A percentile compares a stretch with the other conserved stretches of the same genome.
phyloP scores from a whole-genome alignment of 2,329 filamentous ascomycete genomes.

The Verticillium tricorpus region DNA sequence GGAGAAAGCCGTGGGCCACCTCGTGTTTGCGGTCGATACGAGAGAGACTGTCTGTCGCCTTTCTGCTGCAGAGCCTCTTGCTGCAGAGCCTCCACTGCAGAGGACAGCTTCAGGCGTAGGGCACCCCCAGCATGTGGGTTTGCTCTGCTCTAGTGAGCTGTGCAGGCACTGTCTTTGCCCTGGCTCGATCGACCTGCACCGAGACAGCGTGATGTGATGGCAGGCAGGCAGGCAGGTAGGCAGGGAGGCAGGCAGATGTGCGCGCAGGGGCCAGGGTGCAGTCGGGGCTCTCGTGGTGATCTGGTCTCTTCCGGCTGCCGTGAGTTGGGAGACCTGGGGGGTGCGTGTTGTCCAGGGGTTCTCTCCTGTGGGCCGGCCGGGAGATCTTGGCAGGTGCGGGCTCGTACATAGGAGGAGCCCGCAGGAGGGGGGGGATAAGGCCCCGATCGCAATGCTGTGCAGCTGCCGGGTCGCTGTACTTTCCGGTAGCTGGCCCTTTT shows the following conservation, averaged over 20 bases:
- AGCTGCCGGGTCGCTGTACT: background rate
- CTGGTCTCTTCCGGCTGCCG: background rate
- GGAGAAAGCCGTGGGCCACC: too few species aligned
- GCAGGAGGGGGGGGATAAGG: background rate
- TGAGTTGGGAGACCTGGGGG: background rate
- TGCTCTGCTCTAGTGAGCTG: background rate
- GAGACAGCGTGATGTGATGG: background rate
- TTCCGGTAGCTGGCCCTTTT: background rate
- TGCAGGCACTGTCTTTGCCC: too few species aligned
- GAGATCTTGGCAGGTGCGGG: background rate
- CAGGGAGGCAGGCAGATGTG: background rate
- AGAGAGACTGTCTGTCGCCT: too few species aligned
- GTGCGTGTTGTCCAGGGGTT: background rate
- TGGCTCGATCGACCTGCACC: background rate
- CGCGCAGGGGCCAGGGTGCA: conserved; percentile 1
- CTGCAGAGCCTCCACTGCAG: too few species aligned
- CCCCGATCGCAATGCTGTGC: background rate
- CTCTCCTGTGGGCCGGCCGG: background rate
- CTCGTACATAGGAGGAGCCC: background rate
- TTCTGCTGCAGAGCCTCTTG: too few species aligned
- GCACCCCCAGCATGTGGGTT: too few species aligned
- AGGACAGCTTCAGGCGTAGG: too few species aligned
- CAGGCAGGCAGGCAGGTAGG: too few species aligned
- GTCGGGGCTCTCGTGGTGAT: background rate
- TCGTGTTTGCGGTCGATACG: too few species aligned